Base-by-base conservation (phyloP, 805 yeast species). In the Alloascoidea hylecoeti region DNA sequence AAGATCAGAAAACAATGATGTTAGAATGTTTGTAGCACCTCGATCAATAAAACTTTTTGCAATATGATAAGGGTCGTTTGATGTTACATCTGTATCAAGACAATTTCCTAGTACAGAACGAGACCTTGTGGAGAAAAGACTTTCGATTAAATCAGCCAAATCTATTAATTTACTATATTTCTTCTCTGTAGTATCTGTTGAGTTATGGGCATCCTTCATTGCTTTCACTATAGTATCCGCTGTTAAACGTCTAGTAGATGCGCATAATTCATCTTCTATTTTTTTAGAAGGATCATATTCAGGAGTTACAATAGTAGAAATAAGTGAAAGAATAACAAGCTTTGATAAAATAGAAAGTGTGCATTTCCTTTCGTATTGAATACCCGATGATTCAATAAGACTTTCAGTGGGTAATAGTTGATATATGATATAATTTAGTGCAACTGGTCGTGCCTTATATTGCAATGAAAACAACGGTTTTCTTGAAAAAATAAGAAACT, bases 401-500 rank as follows among this genome's bases (percentile, higher is more conserved):
- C 44, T 35, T n/a, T 67, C 61, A 2, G 76, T 64, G 2, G 80
- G 75, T 2, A 86, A 55, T 36, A 88, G 63, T 49, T 80, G 86
- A 51, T 83, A 86, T 14, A 86, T 55, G 42, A 86, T 67, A 46
- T 82, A 73, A 51, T 85, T 83, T 43, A 88, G 55, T 1, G 89
- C 77, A 0, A 94, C 79, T 0, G 84, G 65, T 18, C 89, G 66
- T 2, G 94, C 94, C 48, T 77, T 83, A 13, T 6, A 44, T 39
- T 12, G 52, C 46, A 4, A 46, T 45, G 18, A 30, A 34, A 13
- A 30, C 12, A 2, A 37, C 19, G 45, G 42, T 6, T 76, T 75
- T 61, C 76, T 78, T 2, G 89, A 75, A 46, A 72, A 88, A 0
- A 89, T 76, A 40, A 86, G 58, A 48, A 88, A 80, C 48, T 86